These are phyloP conservation scores for Colletotrichum liaoningense DNA, from an alignment of 2,329 filamentous ascomycete species.

Conservation along the genomic window DNA sequence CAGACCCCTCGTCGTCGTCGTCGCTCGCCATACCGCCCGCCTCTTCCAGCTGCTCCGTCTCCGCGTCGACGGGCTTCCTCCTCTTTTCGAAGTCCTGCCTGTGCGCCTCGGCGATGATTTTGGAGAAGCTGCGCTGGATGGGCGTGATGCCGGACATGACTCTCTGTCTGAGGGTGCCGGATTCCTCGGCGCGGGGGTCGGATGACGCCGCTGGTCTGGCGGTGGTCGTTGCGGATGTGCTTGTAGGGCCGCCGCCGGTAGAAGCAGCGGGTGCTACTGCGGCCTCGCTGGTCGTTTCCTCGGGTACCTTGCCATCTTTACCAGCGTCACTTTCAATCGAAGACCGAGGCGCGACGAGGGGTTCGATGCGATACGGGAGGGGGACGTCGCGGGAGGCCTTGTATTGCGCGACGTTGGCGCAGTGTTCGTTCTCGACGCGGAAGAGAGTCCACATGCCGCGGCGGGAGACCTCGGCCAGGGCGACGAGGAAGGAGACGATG, in stretches of 20 bases:
- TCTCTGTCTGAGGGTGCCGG: slow-evolving; percentile 40
- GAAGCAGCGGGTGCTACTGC: background rate
- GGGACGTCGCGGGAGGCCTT: slow-evolving; percentile 90
- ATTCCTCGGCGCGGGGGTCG: slow-evolving; percentile 39
- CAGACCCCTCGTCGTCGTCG: slow-evolving; percentile 42
- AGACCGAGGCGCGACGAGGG: slow-evolving; percentile 51
- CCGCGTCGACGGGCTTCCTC: slow-evolving; percentile 51
- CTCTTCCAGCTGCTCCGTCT: slow-evolving; percentile 38
- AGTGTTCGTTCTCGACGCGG: slow-evolving; percentile 98
- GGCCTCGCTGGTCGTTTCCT: slow-evolving; percentile 26
- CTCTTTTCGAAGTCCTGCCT: slow-evolving; percentile 92
- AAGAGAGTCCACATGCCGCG: slow-evolving; percentile 93
- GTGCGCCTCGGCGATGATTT: slow-evolving; percentile 85
- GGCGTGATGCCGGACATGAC: slow-evolving; percentile 39
- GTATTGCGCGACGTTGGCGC: slow-evolving; percentile 89
- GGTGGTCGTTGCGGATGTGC: slow-evolving; percentile 2
- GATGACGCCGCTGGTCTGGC: slow-evolving; percentile 10
- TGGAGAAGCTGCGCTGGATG: slow-evolving; percentile 56
- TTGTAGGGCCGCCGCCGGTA: too few species aligned
- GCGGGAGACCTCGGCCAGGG: slow-evolving; percentile 82
- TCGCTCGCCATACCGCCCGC: slow-evolving; percentile 39
- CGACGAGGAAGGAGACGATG: slow-evolving; percentile 82
- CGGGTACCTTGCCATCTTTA: slow-evolving; percentile 12
- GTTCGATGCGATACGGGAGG: slow-evolving; percentile 78
- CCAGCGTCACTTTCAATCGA: background rate